Evolutionary conservation across 345 rosid genomes (phyloP), one percentile per base, ranked within the genome.

Genomic region (Diplotaxis tenuifolia): DNA sequence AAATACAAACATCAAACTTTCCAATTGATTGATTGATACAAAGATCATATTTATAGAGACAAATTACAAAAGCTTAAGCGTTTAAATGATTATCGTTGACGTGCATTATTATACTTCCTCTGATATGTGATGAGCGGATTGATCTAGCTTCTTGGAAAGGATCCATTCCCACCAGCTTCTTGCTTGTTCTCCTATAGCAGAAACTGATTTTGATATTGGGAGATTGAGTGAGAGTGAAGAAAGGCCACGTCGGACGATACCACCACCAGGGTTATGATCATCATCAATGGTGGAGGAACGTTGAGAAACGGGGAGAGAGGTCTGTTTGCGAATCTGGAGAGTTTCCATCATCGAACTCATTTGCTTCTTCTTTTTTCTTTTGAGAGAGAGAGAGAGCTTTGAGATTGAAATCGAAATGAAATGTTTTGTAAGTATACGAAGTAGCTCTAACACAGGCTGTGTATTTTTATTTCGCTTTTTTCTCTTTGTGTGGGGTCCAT

Each of bases 161-260:
- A 94, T 78, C 97, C 97, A 91, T 15, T 84, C 86, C 95, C 97
- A 91, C 93, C 96, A 89, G 72, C 64, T 82, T 0, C 87, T 86
- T 0, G 90, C 88, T 57, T 80, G 68, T 1, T 82, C 85, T 34
- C 90, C 93, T 83, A 84, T 75, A 68, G 91, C 84, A 8, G 90
- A 78, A n/a, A 87, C 77, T 0, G 98, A 90, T 71, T 86, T 87
- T 31, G 83, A 81, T 2, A 40, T 16, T 16, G 4, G 12, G 12
- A 75, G 75, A 64, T 76, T 81, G 52, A 12, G 84, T 49, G 67
- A 89, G n/a, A 88, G 85, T 32, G 94, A 85, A 12, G 98, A 89
- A 36, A 89, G 89, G 42, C 96, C 80, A 49, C 95, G 83, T 2
- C 96, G 86, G 19, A 89, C 53, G 4, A 77, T 50, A 23, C 81